Evolutionary conservation across 208 protist genomes (phyloP).

Genomic region (Wallacemonas sp.): DNA sequence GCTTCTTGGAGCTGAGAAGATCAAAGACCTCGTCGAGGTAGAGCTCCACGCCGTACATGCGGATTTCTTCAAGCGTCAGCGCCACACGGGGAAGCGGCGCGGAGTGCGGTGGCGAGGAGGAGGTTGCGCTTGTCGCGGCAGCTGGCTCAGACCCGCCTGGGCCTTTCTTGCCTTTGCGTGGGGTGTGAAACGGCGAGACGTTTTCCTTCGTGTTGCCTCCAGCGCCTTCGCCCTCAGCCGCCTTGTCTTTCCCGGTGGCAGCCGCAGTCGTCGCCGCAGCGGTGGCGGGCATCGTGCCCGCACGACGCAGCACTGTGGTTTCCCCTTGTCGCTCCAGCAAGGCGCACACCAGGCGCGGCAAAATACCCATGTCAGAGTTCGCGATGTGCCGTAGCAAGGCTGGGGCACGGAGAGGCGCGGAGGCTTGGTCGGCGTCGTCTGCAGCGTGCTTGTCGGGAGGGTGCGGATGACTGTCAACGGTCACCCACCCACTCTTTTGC

Average conservation of each 20-base stretch:
- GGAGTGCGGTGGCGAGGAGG: conserved; percentile 2
- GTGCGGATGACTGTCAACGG: neutral
- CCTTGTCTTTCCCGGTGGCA: neutral
- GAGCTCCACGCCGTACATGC: conserved; percentile 85
- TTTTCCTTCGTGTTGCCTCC: neutral
- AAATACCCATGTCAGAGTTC: conserved; percentile 60
- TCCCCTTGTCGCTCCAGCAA: conserved; percentile 75
- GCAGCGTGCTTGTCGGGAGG: neutral
- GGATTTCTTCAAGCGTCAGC: conserved; percentile 66
- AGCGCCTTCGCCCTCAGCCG: neutral
- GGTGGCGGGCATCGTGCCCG: conserved; percentile 8
- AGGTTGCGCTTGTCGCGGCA: too few relatives aligned
- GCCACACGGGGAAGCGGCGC: conserved; percentile 17
- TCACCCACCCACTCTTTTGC: conserved; percentile 12
- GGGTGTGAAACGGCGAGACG: too few relatives aligned
- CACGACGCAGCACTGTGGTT: conserved; percentile 36
- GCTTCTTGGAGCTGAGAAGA: conserved; percentile 78
- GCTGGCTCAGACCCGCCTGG: neutral
- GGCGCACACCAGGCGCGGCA: conserved; percentile 76
- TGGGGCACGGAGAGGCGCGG: neutral
- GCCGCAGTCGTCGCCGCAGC: conserved; percentile 1
- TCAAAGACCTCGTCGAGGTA: conserved; percentile 87
- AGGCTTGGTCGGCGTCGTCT: neutral
- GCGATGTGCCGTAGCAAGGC: conserved; percentile 7
- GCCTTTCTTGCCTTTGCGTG: neutral